Percentiles rank a stretch among this genome's conserved stretches.
phyloP scores from a whole-genome alignment of 371 early-diverging fungal genomes.

The Encephalitozoon hellem region DNA sequence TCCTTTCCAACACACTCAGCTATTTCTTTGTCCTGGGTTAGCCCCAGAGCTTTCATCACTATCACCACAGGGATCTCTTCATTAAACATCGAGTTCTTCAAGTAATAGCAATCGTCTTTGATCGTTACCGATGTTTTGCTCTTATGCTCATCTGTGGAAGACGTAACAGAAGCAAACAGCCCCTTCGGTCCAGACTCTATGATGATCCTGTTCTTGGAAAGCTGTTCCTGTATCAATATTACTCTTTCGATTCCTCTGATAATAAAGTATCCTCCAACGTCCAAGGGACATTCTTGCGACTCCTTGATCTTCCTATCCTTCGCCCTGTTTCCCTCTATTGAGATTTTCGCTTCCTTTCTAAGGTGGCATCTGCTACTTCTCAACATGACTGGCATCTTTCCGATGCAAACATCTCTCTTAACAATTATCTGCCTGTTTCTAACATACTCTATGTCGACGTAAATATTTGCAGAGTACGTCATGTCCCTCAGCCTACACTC shows the following conservation, averaged over 20 bases:
- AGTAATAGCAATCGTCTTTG: conserved; percentile 67
- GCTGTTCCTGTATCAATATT: conserved; percentile 96
- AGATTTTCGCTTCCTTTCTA: neutral
- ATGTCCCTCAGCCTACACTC: conserved; percentile 96
- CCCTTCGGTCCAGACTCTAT: conserved; percentile 82
- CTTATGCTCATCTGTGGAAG: conserved; percentile 87
- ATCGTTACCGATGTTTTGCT: conserved; percentile 80
- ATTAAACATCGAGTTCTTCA: conserved; percentile 79
- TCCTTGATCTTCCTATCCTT: conserved; percentile 66
- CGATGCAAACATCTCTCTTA: conserved; percentile 76
- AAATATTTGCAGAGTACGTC: conserved; percentile 86
- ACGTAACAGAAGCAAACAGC: conserved; percentile 72
- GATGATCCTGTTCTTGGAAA: conserved; percentile 98
- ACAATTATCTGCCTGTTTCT: conserved; percentile 75
- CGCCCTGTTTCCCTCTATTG: conserved; percentile 65
- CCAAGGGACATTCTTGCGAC: conserved; percentile 88
- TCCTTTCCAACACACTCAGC: conserved; percentile 75
- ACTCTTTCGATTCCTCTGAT: conserved; percentile 96
- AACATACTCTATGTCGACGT: conserved; percentile 90
- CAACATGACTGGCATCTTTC: conserved; percentile 96
- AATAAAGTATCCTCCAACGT: conserved; percentile 98
- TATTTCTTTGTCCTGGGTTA: conserved; percentile 85
- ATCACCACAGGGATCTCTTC: conserved; percentile 78
- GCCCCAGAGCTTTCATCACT: conserved; percentile 65
- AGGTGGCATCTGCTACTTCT: conserved; percentile 73